phyloP scores from a whole-genome alignment of 2,329 filamentous ascomycete species.

The Epichloe scottii region DNA sequence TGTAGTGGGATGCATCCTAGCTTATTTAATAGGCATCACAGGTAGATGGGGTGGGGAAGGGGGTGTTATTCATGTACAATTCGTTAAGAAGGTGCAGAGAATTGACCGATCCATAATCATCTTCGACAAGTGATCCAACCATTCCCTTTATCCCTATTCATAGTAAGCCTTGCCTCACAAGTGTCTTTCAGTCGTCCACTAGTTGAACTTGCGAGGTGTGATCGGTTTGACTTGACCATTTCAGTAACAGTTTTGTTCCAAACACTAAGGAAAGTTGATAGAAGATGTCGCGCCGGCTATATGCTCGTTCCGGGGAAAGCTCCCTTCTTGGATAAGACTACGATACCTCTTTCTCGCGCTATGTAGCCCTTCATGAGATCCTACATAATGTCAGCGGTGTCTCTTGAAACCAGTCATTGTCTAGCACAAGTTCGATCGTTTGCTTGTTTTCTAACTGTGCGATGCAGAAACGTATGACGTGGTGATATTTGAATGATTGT shows the following conservation, averaged over 20 bases:
- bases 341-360: conserved; percentile 73
- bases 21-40: neutral
- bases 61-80: neutral
- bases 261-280: neutral
- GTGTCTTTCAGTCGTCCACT: neutral
- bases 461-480: neutral
- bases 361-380: conserved; percentile 98
- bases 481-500: neutral
- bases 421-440: neutral
- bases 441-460: neutral
- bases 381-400: conserved; percentile 33
- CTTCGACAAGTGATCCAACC: neutral
- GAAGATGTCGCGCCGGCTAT: conserved; percentile 17
- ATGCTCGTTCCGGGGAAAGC: conserved; percentile 87
- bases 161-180: neutral
- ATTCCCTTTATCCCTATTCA: neutral
- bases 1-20: too few species aligned
- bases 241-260: neutral
- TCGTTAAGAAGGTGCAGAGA: neutral
- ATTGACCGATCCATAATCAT: neutral
- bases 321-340: conserved; percentile 84
- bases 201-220: neutral
- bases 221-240: too few species aligned
- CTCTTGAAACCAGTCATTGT: neutral
- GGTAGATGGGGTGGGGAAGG: neutral